These are phyloP conservation scores for Pleurostoma richardsiae DNA, from an alignment of 2,329 filamentous ascomycete species.

Conservation along the genomic window DNA sequence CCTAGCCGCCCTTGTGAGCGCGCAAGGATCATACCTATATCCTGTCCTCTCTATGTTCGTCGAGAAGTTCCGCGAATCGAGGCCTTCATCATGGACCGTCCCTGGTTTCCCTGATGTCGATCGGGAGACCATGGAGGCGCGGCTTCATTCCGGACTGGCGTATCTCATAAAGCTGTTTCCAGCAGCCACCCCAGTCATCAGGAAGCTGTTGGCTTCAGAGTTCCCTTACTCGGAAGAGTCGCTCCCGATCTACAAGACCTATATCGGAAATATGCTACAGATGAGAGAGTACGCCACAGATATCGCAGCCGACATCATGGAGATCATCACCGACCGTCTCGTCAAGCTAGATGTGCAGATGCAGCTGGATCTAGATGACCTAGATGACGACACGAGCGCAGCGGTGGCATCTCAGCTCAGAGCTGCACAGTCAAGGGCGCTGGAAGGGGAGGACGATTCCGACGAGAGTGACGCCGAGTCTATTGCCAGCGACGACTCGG, in stretches of 20 bases:
- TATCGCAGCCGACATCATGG: slow-evolving; percentile 73
- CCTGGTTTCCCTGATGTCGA: slow-evolving; percentile 54
- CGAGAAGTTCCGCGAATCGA: slow-evolving; percentile 61
- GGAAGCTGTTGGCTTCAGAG: slow-evolving; percentile 58
- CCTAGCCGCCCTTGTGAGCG: slow-evolving; percentile 68
- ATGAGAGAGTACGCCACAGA: slow-evolving; percentile 74
- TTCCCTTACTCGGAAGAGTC: slow-evolving; percentile 77
- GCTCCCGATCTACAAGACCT: slow-evolving; percentile 76
- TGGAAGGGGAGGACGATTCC: slow-evolving; percentile 47
- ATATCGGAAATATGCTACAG: slow-evolving; percentile 76
- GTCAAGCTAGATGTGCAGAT: slow-evolving; percentile 96
- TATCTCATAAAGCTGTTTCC: slow-evolving; percentile 79
- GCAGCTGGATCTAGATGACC: slow-evolving; percentile 85
- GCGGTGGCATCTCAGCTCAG: slow-evolving; percentile 57
- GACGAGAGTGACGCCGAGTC: slow-evolving; percentile 66
- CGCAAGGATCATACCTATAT: slow-evolving; percentile 73
- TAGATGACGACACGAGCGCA: slow-evolving; percentile 82
- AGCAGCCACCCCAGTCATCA: slow-evolving; percentile 66
- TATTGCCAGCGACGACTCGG: slow-evolving; percentile 63
- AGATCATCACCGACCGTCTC: slow-evolving; percentile 77
- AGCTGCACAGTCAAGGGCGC: slow-evolving; percentile 32
- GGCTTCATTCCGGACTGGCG: slow-evolving; percentile 71
- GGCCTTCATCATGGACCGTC: slow-evolving; percentile 39
- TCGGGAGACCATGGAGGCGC: slow-evolving; percentile 60
- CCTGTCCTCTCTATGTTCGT: slow-evolving; percentile 77